Conservation (phyloP, 176 grass and related monocot genomes). For the Dactylis glomerata region DNA sequence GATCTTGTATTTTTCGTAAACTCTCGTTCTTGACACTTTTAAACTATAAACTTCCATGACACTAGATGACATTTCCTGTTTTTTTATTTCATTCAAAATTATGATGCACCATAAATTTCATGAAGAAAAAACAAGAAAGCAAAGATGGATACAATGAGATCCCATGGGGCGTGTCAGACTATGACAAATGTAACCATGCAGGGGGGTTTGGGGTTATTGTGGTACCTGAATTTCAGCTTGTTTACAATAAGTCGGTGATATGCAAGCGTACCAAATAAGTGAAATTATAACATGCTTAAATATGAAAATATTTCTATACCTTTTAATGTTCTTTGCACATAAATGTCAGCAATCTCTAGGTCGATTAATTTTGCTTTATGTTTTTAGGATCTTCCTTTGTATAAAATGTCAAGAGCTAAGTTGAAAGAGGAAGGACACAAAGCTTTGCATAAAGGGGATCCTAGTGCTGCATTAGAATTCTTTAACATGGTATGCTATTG, state of each 20-base stretch:
- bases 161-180: not conserved
- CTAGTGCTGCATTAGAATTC: not conserved
- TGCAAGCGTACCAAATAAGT: not conserved
- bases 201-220: not conserved
- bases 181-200: not conserved
- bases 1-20: not conserved
- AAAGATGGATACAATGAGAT: not conserved
- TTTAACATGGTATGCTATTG: conserved; percentile 2
- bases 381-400: not conserved
- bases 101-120: not conserved
- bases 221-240: not conserved
- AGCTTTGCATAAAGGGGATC: not conserved
- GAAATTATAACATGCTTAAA: not conserved
- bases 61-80: not conserved
- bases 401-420: not conserved
- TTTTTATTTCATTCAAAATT: not conserved
- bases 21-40: not conserved
- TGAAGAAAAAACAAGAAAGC: not conserved
- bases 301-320: not conserved
- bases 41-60: not conserved
- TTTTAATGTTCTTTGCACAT: not conserved
- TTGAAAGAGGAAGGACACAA: not conserved
- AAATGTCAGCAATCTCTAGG: not conserved
- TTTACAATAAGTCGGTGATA: not conserved
- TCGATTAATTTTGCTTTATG: not conserved